Base-by-base conservation (phyloP, 2,329 filamentous ascomycete species). In the Penicillium palitans region DNA sequence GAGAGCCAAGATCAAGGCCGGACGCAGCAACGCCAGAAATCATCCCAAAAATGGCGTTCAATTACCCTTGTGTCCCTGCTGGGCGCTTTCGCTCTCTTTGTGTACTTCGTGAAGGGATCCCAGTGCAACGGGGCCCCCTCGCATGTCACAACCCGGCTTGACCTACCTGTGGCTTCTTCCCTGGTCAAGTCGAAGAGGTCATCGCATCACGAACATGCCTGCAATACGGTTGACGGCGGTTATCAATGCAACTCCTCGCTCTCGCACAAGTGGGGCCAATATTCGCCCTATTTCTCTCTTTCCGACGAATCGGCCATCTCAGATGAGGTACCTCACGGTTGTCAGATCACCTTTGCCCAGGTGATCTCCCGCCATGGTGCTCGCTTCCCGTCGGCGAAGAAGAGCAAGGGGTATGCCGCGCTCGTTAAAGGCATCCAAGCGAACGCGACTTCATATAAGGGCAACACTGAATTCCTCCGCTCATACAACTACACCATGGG, bases 311-410 rank as follows among this genome's bases (percentile, higher is more conserved):
- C 89, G 1, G 79, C 84, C 3, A 84, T 91, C 51, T 79, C 85
- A 17, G 66, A 81, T 7, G 78, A 79, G 8, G 77, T 89, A 0
- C 92, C 91, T 0, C 65, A 78, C 0, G 80, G 79, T n/a, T 97
- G 93, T 76, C 78, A 83, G 13, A 78, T 93, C 66, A 93, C 87
- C 3, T 93, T 96, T 74, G 93, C 84, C 1, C 89, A 93, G 68
- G 79, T 93, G 25, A 82, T 97, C 48, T 92, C 91, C 24, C 87
- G 93, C 2, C 93, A 97, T 72, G 93, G 92, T 48, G 90, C 90
- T 39, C 85, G 93, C 52, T 89, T 91, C 70, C 93, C 93, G 1
- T 96, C 92, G 0, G 69, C 77, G 12, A 78, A 79, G 63, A 96
- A 93, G 78, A 84, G 87, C 0, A 70, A 73, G 12, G 70, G 74